A percentile compares a stretch with the other conserved stretches of the same genome.
phyloP scores from a whole-genome alignment of 2,329 filamentous ascomycete genomes.

The Aspergillus transmontanensis region DNA sequence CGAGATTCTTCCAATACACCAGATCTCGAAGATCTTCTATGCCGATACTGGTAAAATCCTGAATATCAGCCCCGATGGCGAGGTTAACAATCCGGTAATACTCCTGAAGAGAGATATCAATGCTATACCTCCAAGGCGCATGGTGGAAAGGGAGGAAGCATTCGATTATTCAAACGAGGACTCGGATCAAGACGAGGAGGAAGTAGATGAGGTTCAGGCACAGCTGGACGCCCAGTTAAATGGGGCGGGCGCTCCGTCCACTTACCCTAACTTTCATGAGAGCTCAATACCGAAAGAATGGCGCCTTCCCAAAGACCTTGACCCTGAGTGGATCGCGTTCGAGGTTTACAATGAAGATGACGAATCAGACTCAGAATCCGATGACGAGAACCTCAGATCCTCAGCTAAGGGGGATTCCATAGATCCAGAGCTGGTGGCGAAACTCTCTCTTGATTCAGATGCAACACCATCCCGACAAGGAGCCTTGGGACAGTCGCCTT shows the following conservation, averaged over 20 bases:
- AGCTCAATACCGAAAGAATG: slow-evolving; percentile 49
- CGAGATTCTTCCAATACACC: slow-evolving; percentile 68
- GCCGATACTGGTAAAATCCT: slow-evolving; percentile 87
- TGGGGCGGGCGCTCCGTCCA: slow-evolving; percentile 7
- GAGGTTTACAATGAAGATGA: slow-evolving; percentile 75
- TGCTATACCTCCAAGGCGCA: slow-evolving; percentile 62
- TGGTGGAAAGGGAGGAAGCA: slow-evolving; percentile 54
- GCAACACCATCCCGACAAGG: slow-evolving; percentile 27
- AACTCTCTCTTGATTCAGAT: slow-evolving; percentile 45
- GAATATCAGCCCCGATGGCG: slow-evolving; percentile 72
- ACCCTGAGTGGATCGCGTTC: slow-evolving; percentile 88
- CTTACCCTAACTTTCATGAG: slow-evolving; percentile 28
- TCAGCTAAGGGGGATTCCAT: slow-evolving; percentile 31
- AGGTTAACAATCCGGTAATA: slow-evolving; percentile 72
- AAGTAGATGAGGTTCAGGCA: slow-evolving; percentile 44
- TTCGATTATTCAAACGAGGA: slow-evolving; percentile 31
- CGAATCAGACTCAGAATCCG: slow-evolving; percentile 57
- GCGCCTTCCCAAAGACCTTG: slow-evolving; percentile 72
- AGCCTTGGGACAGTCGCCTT: slow-evolving; percentile 31
- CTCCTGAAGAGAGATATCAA: slow-evolving; percentile 72
- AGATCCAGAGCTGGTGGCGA: slow-evolving; percentile 51
- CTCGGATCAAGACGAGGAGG: slow-evolving; percentile 34
- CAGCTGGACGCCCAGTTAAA: slow-evolving; percentile 44
- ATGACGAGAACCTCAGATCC: slow-evolving; percentile 34
- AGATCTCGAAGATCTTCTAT: slow-evolving; percentile 90